phyloP scores from a whole-genome alignment of 805 yeast genomes.

The Suhomyces pyralidae region DNA sequence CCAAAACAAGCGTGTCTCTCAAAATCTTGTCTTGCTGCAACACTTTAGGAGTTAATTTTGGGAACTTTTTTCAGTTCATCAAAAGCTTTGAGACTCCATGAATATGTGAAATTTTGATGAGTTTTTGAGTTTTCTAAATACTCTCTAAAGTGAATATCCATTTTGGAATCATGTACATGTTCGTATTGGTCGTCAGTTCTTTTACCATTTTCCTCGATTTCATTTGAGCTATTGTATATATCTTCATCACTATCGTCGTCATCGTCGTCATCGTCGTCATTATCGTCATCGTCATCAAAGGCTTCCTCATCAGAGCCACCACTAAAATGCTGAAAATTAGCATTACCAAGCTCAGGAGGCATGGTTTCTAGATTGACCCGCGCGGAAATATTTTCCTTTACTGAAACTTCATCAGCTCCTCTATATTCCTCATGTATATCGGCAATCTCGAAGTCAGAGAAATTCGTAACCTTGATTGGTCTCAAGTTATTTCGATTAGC shows the following conservation, averaged over 20 bases:
- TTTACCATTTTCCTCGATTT: neutral
- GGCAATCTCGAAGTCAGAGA: neutral
- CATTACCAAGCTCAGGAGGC: conserved; percentile 1
- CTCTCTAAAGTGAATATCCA: neutral
- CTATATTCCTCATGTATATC: neutral
- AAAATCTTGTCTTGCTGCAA: neutral
- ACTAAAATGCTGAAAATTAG: neutral
- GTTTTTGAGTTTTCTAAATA: neutral
- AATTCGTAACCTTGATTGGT: neutral
- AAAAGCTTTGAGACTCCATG: neutral
- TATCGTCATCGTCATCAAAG: neutral
- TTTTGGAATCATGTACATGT: neutral
- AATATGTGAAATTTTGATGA: neutral
- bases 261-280: neutral
- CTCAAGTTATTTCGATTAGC: neutral
- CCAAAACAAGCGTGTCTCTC: neutral
- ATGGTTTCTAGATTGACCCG: conserved; percentile 1
- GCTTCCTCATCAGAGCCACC: neutral
- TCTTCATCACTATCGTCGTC: neutral
- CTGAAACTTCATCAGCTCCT: neutral
- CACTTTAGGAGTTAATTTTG: neutral
- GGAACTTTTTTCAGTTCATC: neutral
- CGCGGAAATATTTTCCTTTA: conserved; percentile 3
- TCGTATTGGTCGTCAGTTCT: neutral
- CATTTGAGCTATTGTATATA: neutral